Evolutionary conservation across 805 yeast species (phyloP).

Genomic region (Saitoella complicata): DNA sequence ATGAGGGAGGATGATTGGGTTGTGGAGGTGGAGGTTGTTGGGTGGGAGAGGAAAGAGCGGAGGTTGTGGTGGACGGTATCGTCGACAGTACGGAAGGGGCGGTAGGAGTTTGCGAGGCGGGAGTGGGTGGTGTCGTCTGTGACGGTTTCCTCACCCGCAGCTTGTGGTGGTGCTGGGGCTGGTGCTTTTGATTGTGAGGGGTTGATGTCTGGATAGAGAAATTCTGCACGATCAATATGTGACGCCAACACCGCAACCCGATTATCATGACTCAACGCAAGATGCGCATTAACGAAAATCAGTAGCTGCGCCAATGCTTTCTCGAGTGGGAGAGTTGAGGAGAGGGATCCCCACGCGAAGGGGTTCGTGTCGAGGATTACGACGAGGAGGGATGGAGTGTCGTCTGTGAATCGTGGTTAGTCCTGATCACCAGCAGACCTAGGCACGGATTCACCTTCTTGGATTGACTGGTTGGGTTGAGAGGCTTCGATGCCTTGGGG

Average conservation of each 20-base stretch:
- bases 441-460: too few relatives aligned
- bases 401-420: conserved; percentile 25
- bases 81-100: conserved; percentile 69
- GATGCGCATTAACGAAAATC: conserved; percentile 72
- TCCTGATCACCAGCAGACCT: neutral
- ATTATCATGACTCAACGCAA: conserved; percentile 71
- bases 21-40: conserved; percentile 1
- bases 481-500: too few relatives aligned
- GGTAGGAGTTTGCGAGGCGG: conserved; percentile 36
- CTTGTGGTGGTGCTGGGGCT: neutral
- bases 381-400: conserved; percentile 62
- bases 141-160: neutral
- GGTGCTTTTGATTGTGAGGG: too few relatives aligned
- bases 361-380: conserved; percentile 70
- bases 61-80: conserved; percentile 22
- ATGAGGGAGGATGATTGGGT: conserved; percentile 22
- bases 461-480: too few relatives aligned
- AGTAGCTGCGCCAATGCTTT: conserved; percentile 49
- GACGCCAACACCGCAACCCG: conserved; percentile 68
- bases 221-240: conserved; percentile 50
- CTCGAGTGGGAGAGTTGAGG: conserved; percentile 28
- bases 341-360: conserved; percentile 37
- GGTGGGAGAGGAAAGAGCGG: neutral
- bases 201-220: conserved; percentile 41
- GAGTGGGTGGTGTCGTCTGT: conserved; percentile 1